Evolutionary conservation across 768 basidiomycete genomes (phyloP).

Genomic region (Mycena maculata): DNA sequence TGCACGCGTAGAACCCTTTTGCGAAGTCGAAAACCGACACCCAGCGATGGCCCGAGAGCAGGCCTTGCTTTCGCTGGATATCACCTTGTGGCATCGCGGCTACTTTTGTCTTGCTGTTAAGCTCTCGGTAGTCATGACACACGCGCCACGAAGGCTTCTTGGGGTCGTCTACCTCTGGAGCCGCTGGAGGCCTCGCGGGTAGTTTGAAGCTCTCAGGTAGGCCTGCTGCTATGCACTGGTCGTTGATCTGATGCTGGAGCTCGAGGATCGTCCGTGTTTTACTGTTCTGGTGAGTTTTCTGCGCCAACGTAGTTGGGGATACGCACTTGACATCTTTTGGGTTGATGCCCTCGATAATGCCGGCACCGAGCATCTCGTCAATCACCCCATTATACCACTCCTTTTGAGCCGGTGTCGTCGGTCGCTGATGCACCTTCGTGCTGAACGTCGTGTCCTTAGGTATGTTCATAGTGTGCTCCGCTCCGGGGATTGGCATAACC

Average conservation of each 20-base stretch:
- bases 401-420: slow-evolving; percentile 45
- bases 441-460: slow-evolving; percentile 41
- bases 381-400: slow-evolving; percentile 45
- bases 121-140: slow-evolving; percentile 51
- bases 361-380: slow-evolving; percentile 49
- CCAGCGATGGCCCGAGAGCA: slow-evolving; percentile 49
- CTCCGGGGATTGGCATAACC: slow-evolving; percentile 45
- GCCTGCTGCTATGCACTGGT: slow-evolving; percentile 44
- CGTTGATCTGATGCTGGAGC: slow-evolving; percentile 47
- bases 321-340: slow-evolving; percentile 49
- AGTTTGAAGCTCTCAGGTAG: slow-evolving; percentile 36
- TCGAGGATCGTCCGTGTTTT: slow-evolving; percentile 46
- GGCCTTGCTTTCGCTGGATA: slow-evolving; percentile 51
- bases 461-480: slow-evolving; percentile 48
- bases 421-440: slow-evolving; percentile 44
- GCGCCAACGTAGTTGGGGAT: slow-evolving; percentile 46
- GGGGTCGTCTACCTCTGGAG: neutral
- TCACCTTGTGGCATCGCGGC: slow-evolving; percentile 48
- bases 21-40: slow-evolving; percentile 52
- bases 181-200: slow-evolving; percentile 26
- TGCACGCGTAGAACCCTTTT: slow-evolving; percentile 47
- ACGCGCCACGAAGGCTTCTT: slow-evolving; percentile 47
- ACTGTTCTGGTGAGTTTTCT: slow-evolving; percentile 46
- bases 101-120: slow-evolving; percentile 46
- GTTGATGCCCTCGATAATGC: slow-evolving; percentile 44